Evolutionary conservation across 768 basidiomycete genomes (phyloP), one percentile per base, ranked within the genome.

Genomic region (Termitomyces eurrhizus): DNA sequence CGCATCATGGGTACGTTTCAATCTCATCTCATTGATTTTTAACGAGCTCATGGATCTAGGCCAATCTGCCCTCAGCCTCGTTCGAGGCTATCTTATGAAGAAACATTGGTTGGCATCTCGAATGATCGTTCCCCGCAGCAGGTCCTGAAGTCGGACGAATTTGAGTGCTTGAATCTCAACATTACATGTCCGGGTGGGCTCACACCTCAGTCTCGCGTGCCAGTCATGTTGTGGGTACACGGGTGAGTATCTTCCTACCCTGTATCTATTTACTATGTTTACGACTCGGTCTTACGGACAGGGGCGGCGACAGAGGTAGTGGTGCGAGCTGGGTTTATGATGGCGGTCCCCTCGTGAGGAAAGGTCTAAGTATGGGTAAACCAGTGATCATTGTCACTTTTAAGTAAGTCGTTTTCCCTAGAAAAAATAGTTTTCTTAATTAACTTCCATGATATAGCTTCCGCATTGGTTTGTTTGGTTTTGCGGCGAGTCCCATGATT

Each of bases 141-240:
- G 68, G 66, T 72, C 13, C 73, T 88, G 39, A 78, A 79, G 63
- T 85, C 88, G 54, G 81, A 89, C 69, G 90, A 92, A 71, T 89
- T 91, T 41, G 87, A 89, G 56, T 92, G 90, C 71, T 76, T 92
- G 26, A 92, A 91, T 68, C 71, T 92, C 61, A 91, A 90, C 72
- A 88, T 92, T 56, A 90, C 89, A n/a, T 82, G 83, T 58, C 90
- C 90, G 11, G 83, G 80, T 29, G 83, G 81, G 18, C 75, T 85
- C 21, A 76, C 72, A 4, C 66, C 80, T 3, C 74, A 75, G 50
- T 86, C 88, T 44, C 79, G 76, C 46, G 62, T 87, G 16, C 90
- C 90, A 7, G 89, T 92, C 64, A 90, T 92, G 90, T 70, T 91
- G 49, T 92, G 90, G 90, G 77, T 92, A n/a, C 90, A 92, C 73